Evolutionary conservation across 2,329 filamentous ascomycete species (phyloP).

Genomic region (Rugonectria rugulosa): DNA sequence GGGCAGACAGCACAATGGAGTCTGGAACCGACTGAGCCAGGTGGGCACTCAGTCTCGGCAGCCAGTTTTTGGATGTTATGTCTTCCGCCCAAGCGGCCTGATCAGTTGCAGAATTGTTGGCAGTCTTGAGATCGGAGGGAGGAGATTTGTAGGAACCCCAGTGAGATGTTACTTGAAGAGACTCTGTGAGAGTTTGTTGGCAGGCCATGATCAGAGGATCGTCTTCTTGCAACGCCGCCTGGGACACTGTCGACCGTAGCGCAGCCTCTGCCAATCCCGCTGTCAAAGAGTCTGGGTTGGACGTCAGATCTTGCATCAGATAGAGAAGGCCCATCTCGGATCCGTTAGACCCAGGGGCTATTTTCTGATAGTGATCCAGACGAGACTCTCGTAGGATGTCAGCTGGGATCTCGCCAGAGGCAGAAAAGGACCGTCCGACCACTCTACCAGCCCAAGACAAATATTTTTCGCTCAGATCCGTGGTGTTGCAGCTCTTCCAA

Average conservation of each 20-base stretch:
- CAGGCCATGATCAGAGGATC: constrained; percentile 58
- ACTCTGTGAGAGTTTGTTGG: constrained; percentile 58
- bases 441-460: constrained; percentile 86
- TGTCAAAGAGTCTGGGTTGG: constrained; percentile 61
- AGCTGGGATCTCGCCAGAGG: constrained; percentile 72
- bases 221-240: constrained; percentile 56
- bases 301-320: constrained; percentile 68
- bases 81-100: constrained; percentile 43
- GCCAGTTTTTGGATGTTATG: constrained; percentile 63
- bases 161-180: constrained; percentile 61
- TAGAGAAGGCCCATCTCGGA: constrained; percentile 71
- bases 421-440: constrained; percentile 82
- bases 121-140: constrained; percentile 55
- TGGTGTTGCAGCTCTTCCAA: constrained; percentile 77
- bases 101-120: constrained; percentile 20
- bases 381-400: constrained; percentile 68
- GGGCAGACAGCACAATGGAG: constrained; percentile 73
- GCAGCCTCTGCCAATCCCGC: constrained; percentile 69
- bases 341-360: constrained; percentile 55
- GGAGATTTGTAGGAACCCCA: constrained; percentile 65
- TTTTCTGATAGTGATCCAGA: constrained; percentile 58
- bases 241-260: constrained; percentile 63
- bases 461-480: constrained; percentile 71
- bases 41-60: constrained; percentile 66
- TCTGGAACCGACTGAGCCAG: constrained; percentile 66